Conservation (phyloP, 176 grass and related monocot species). For the Carex littledalei region DNA sequence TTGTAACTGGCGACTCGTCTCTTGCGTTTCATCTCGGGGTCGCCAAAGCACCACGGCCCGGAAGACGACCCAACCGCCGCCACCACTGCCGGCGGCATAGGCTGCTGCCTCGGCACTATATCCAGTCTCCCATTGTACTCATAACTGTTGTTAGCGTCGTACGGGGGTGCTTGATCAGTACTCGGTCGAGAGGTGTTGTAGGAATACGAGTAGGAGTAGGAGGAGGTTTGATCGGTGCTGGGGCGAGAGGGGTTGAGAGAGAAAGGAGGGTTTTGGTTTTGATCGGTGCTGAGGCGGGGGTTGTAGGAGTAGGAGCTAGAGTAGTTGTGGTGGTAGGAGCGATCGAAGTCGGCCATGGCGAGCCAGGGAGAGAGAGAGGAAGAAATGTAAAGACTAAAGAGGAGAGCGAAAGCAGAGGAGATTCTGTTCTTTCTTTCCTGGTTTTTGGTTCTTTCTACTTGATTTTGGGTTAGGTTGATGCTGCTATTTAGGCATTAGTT, state of each 20-base stretch:
- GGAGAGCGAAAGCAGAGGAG: not conserved
- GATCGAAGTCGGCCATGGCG: constrained; percentile 66
- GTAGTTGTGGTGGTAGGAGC: constrained; percentile 40
- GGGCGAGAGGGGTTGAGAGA: constrained; percentile 10
- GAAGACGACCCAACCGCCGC: constrained; percentile 14
- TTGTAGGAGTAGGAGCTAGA: constrained; percentile 22
- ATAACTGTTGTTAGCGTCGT: not conserved
- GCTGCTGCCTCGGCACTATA: constrained; percentile 24
- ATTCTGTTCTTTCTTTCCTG: constrained; percentile 14
- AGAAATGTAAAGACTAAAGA: not conserved
- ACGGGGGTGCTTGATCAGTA: constrained; percentile 12
- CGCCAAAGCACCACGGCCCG: constrained; percentile 72
- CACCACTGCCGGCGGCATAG: constrained; percentile 20
- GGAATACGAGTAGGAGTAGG: constrained; percentile 18
- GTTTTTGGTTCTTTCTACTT: not conserved
- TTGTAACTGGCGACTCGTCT: constrained; percentile 93
- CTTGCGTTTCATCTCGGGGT: constrained; percentile 85
- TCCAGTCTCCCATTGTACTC: constrained; percentile 23
- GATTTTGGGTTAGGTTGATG: not conserved
- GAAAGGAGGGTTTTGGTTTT: constrained; percentile 31
- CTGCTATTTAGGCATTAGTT: not conserved
- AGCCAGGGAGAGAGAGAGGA: constrained; percentile 2
- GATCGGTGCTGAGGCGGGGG: constrained; percentile 14
- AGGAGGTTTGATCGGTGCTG: constrained; percentile 5
- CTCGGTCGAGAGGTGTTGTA: constrained; percentile 20